Evolutionary conservation across 2,329 filamentous ascomycete genomes (phyloP).

Genomic region (Monosporascus sp.): DNA sequence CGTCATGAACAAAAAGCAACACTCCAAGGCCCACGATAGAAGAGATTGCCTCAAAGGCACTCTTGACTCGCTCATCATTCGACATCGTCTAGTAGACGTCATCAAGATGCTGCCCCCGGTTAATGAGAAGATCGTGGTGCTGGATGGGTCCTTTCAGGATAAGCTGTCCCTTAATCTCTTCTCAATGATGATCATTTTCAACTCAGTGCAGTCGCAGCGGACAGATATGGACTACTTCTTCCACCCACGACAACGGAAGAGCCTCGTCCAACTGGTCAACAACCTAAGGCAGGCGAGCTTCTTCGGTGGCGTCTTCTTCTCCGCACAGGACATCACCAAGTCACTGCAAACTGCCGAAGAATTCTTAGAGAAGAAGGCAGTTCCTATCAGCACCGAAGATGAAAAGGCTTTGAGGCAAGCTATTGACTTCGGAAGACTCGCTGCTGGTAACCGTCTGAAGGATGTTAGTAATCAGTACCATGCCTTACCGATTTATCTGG

Average conservation of each 20-base stretch:
- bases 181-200: slow-evolving; percentile 75
- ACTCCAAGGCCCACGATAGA: slow-evolving; percentile 47
- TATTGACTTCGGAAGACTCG: slow-evolving; percentile 57
- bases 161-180: slow-evolving; percentile 80
- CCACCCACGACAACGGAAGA: slow-evolving; percentile 65
- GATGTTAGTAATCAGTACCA: slow-evolving; percentile 62
- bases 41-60: slow-evolving; percentile 61
- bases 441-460: slow-evolving; percentile 59
- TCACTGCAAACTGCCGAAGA: slow-evolving; percentile 60
- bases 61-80: slow-evolving; percentile 74
- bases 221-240: slow-evolving; percentile 86
- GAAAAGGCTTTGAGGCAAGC: slow-evolving; percentile 55
- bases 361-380: slow-evolving; percentile 60
- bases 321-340: slow-evolving; percentile 53
- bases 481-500: slow-evolving; percentile 71
- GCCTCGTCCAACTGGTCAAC: slow-evolving; percentile 62
- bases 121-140: slow-evolving; percentile 62
- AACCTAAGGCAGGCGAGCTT: slow-evolving; percentile 83
- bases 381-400: slow-evolving; percentile 58
- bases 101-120: slow-evolving; percentile 65
- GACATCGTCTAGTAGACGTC: slow-evolving; percentile 71
- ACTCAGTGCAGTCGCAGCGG: slow-evolving; percentile 82
- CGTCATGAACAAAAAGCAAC: slow-evolving; percentile 55
- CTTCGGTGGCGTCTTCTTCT: slow-evolving; percentile 75
- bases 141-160: slow-evolving; percentile 82